Base-by-base conservation (phyloP, 768 basidiomycete species). In the Sistotremastrum suecicum region DNA sequence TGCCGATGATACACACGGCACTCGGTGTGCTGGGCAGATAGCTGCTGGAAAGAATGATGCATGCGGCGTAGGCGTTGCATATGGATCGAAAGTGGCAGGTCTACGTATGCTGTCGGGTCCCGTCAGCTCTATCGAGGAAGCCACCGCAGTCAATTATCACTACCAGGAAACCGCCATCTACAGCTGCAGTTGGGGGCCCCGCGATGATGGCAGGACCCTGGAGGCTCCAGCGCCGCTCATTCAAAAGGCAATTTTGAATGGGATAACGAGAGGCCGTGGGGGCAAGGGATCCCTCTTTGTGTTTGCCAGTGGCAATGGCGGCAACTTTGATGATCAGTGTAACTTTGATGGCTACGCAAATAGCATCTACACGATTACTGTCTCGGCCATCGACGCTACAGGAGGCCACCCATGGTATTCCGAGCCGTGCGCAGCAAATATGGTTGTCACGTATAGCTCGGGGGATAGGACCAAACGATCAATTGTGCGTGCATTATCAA, bases 291-390 rank as follows among this genome's bases (percentile, higher is more conserved):
- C 60, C 41, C 52, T 72, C 29, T 72, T 66, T 43, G 71, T 72
- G 31, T 72, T 72, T 52, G 71, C 71, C 5, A 67, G 66, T 34
- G 71, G 71, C 0, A 72, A 72, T 50, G 71, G 71, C 32, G 71
- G 68, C 29, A 67, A 62, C 2, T 54, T 58, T 46, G 69, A 67
- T 46, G 71, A 72, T 52, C 69, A 70, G 53, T 72, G 71, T 57
- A 72, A 72, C 55, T 72, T 72, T 53, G 71, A 72, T 50, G 70
- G 71, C 31, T 72, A 72, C 54, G 71, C 71, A 20, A 72, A 72
- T 51, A 63, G 60, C 38, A 65, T 70, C 48, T 69, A 66, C 55
- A 62, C 60, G 11, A 58, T 72, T 39, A 72, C 70, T 7, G 66
- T 72, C 32, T 67, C 66, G 32, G 69, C 71, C 1, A 62, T 71